These are phyloP conservation scores for Parasitella parasitica DNA, from an alignment of 371 early-diverging fungal genomes.

Conservation along the genomic window DNA sequence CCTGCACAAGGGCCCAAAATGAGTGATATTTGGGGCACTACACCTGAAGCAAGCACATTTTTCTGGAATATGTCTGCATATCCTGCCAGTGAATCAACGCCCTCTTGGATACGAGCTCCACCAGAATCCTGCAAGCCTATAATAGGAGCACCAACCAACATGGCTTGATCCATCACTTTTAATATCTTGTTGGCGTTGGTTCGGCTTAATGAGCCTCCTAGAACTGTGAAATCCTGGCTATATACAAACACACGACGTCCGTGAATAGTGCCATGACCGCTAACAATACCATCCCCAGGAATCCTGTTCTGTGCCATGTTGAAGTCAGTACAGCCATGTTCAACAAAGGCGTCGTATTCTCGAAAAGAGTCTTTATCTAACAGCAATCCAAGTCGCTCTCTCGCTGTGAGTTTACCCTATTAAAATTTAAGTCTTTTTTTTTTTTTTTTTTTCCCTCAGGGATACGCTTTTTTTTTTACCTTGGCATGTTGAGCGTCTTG, in stretches of 20 bases:
- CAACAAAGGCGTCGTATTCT: slow-evolving; percentile 94
- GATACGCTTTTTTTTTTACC: slow-evolving; percentile 37
- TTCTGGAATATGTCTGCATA: slow-evolving; percentile 96
- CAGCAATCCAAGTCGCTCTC: slow-evolving; percentile 88
- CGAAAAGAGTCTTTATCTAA: slow-evolving; percentile 86
- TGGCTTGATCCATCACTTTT: slow-evolving; percentile 95
- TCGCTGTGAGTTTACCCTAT: slow-evolving; percentile 94
- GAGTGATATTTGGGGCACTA: slow-evolving; percentile 93
- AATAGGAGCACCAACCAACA: slow-evolving; percentile 92
- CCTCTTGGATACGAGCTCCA: slow-evolving; percentile 98
- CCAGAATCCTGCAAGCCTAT: slow-evolving; percentile 97
- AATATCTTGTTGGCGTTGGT: slow-evolving; percentile 92
- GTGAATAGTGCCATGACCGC: slow-evolving; percentile 92
- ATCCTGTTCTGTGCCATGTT: slow-evolving; percentile 88
- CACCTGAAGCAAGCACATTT: slow-evolving; percentile 93
- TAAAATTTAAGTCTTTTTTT: neutral
- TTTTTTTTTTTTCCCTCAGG: no score
- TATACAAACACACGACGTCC: slow-evolving; percentile 92
- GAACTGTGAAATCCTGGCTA: slow-evolving; percentile 94
- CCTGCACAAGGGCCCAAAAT: slow-evolving; percentile 99
- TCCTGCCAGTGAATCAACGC: slow-evolving; percentile 94
- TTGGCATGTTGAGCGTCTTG: slow-evolving; percentile 91
- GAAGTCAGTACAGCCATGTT: slow-evolving; percentile 93
- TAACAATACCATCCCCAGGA: slow-evolving; percentile 95
- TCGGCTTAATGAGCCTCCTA: slow-evolving; percentile 89